These are phyloP conservation scores for Lichtheimia hyalospora DNA, from an alignment of 371 early-diverging fungal species.

Conservation along the genomic window DNA sequence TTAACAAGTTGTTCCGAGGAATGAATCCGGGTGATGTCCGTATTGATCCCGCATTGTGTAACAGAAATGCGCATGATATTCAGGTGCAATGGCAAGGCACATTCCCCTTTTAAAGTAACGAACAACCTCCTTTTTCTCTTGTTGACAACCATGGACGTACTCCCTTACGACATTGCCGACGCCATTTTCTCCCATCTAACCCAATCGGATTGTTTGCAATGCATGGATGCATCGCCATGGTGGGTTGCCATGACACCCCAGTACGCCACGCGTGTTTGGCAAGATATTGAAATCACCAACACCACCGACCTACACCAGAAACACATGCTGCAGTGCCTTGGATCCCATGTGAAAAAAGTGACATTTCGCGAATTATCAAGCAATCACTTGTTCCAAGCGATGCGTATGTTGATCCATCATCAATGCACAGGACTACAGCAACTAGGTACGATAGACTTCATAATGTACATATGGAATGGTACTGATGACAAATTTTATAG, in stretches of 20 bases:
- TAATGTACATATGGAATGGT: background rate
- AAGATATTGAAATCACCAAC: background rate
- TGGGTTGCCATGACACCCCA: background rate
- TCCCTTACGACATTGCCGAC: background rate
- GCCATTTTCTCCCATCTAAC: background rate
- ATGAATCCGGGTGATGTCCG: background rate
- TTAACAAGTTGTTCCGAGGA: background rate
- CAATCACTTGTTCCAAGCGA: background rate
- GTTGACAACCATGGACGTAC: background rate
- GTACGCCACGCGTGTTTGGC: background rate
- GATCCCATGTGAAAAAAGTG: background rate
- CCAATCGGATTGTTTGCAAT: background rate
- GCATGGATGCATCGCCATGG: background rate
- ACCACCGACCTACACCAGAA: background rate
- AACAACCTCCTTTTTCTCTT: background rate
- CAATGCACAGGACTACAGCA: background rate
- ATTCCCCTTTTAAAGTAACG: background rate
- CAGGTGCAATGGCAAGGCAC: background rate
- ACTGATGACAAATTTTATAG: background rate
- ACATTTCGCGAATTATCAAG: background rate
- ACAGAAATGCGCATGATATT: conserved; percentile 1
- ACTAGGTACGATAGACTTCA: background rate
- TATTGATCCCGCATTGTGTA: background rate
- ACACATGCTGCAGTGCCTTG: background rate
- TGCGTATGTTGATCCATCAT: background rate